Percentiles rank a stretch among this genome's conserved stretches.
These are phyloP conservation scores for Diplocarpon mali DNA, from an alignment of 2,329 filamentous ascomycete genomes.

Conservation along the genomic window DNA sequence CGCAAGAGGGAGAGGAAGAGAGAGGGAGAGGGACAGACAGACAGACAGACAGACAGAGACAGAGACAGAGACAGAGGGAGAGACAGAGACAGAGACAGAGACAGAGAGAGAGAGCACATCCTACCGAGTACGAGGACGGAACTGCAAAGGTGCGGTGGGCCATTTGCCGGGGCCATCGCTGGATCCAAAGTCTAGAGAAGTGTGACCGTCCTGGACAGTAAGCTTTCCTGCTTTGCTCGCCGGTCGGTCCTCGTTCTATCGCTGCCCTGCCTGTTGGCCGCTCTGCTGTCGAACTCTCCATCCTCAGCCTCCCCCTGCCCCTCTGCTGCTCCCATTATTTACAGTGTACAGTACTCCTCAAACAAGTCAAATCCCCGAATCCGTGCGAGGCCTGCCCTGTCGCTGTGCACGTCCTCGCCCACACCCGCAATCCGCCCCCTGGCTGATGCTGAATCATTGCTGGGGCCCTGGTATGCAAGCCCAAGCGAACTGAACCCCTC, in stretches of 20 bases:
- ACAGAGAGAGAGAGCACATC: too few species aligned
- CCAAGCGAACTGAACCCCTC: constrained; percentile 14
- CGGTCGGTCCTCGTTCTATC: too few species aligned
- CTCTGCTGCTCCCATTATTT: background rate
- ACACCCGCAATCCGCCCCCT: constrained; percentile 10
- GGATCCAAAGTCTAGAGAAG: too few species aligned
- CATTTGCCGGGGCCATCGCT: too few species aligned
- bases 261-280: too few species aligned
- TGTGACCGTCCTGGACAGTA: too few species aligned
- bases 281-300: too few species aligned
- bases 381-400: background rate
- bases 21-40: background rate
- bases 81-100: background rate
- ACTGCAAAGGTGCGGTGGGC: background rate
- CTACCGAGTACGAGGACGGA: too few species aligned
- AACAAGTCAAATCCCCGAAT: background rate
- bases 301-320: background rate
- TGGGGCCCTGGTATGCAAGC: background rate
- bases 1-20: background rate
- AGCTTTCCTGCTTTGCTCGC: too few species aligned
- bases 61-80: background rate
- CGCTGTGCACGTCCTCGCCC: constrained; percentile 11
- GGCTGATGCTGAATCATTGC: constrained; percentile 4
- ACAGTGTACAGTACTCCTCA: background rate
- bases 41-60: background rate